These are phyloP conservation scores for Raffaelea arxii DNA, from an alignment of 2,329 filamentous ascomycete species.

Conservation along the genomic window DNA sequence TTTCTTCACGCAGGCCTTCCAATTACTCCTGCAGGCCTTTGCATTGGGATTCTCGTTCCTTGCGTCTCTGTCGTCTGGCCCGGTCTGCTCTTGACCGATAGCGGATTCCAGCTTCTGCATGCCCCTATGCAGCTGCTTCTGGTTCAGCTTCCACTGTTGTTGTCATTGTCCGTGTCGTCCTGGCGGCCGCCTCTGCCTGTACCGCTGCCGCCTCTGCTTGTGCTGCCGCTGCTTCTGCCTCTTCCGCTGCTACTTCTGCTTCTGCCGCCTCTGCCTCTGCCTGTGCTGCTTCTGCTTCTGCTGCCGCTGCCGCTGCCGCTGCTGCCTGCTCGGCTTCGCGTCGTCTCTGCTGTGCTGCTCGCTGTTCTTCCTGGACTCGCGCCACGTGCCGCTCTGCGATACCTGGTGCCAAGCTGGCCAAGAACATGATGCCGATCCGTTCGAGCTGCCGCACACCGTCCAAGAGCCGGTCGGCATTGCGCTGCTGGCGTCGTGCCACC, in stretches of 20 bases:
- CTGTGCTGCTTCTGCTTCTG: background rate
- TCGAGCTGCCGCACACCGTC: conserved; percentile 45
- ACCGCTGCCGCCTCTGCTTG: background rate
- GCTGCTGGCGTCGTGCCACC: conserved; percentile 33
- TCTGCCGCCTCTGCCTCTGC: background rate
- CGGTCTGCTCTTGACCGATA: too few species aligned
- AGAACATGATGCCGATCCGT: conserved; percentile 50
- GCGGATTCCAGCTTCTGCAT: too few species aligned
- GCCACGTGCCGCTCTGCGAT: conserved; percentile 57
- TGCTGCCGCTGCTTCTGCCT: background rate
- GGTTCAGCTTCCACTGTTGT: too few species aligned
- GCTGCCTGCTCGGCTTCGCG: conserved; percentile 27
- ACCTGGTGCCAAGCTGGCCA: conserved; percentile 57
- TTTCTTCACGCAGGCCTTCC: too few species aligned
- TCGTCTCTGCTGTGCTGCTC: conserved; percentile 31
- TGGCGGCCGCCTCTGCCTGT: background rate
- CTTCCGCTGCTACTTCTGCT: background rate
- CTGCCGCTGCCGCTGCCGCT: conserved; percentile 15
- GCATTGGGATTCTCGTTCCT: too few species aligned
- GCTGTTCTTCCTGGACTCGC: conserved; percentile 42
- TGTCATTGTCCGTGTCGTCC: too few species aligned
- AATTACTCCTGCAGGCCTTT: too few species aligned
- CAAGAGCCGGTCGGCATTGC: conserved; percentile 39
- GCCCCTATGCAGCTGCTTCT: too few species aligned
- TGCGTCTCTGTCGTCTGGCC: too few species aligned